phyloP scores from a whole-genome alignment of 2,329 filamentous ascomycete genomes.

The Talaromyces pinophilus region DNA sequence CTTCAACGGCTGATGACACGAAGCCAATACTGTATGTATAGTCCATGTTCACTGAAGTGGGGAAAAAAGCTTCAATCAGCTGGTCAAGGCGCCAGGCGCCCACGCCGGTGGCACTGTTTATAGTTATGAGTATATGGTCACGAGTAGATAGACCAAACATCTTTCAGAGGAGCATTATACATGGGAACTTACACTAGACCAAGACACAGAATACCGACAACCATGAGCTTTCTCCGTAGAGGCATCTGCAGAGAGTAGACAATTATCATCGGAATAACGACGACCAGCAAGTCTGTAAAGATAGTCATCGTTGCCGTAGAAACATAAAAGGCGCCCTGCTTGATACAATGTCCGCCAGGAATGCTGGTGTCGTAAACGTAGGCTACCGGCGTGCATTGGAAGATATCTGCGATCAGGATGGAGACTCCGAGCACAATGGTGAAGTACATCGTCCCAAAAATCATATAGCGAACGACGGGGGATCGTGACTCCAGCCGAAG shows the following conservation, averaged over 20 bases:
- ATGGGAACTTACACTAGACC: background rate
- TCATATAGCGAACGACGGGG: conserved; percentile 26
- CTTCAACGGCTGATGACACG: conserved; percentile 34
- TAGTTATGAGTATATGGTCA: background rate
- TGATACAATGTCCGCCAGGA: conserved; percentile 30
- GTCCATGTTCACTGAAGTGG: conserved; percentile 21
- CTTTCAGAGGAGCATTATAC: background rate
- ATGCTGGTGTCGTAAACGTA: conserved; percentile 26
- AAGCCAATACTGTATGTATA: conserved; percentile 33
- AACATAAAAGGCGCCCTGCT: conserved; percentile 34
- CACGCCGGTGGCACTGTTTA: conserved; percentile 31
- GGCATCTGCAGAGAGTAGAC: conserved; percentile 35
- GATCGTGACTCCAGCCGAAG: conserved; percentile 34
- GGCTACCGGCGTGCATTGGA: conserved; percentile 34
- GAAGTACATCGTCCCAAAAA: conserved; percentile 25
- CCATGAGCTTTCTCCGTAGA: conserved; percentile 32
- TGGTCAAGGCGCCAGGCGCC: conserved; percentile 35
- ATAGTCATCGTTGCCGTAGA: conserved; percentile 32
- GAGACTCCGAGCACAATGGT: conserved; percentile 27
- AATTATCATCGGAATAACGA: conserved; percentile 36
- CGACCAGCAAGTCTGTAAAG: conserved; percentile 36
- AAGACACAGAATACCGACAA: conserved; percentile 28
- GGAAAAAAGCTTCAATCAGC: conserved; percentile 29
- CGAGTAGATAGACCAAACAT: background rate
- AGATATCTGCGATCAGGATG: conserved; percentile 32